Base-by-base conservation (phyloP, 176 grass and related monocot species). In the Microstegium vimineum region DNA sequence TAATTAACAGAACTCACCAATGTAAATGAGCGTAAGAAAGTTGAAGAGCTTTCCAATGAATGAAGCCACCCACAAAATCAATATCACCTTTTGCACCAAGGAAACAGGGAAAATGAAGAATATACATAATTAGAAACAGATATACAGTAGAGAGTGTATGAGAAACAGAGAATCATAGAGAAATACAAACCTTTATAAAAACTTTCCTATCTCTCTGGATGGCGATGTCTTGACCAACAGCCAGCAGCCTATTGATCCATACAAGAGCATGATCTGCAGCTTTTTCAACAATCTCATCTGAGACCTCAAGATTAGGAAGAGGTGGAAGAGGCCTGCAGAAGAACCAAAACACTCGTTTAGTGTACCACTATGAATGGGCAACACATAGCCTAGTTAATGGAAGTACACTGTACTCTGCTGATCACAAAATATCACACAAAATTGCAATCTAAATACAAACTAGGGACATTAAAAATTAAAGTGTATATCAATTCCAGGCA, bases 1-100 rank as follows among this genome's bases (percentile, higher is more conserved):
- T 78, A 88, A 82, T 74, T 57, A 57, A 66, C 17, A 95, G 69
- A 69, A 85, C 93, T 90, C 71, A 99, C 96, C 96, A 77, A 95
- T 86, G 85, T 94, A 99, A 84, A 92, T 83, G 65, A 99, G 91
- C 10, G 93, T 96, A 69, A 96, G 86, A 70, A 99, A 99, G 70
- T 99, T 94, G 81, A 92, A 99, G 83, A 90, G 56, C 86, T 87
- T 93, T 47, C 97, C 97, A 85, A 95, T 20, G 15, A 83, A 95
- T 49, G 91, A 92, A 28, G 96, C 85, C 73, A 87, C 60, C 97
- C 91, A 99, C 71, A 96, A 69, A 84, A 73, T 43, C 83, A 94
- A 42, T 64, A 94, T 96, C 18, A 91, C 91, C 97, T 99, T 75
- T 73, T 33, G 27, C 2, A 42, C 25, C 23, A 1, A 59, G 64